Evolutionary conservation across 352 stramenopile genomes (phyloP).

Genomic region (Globisporangium recalcitrans): DNA sequence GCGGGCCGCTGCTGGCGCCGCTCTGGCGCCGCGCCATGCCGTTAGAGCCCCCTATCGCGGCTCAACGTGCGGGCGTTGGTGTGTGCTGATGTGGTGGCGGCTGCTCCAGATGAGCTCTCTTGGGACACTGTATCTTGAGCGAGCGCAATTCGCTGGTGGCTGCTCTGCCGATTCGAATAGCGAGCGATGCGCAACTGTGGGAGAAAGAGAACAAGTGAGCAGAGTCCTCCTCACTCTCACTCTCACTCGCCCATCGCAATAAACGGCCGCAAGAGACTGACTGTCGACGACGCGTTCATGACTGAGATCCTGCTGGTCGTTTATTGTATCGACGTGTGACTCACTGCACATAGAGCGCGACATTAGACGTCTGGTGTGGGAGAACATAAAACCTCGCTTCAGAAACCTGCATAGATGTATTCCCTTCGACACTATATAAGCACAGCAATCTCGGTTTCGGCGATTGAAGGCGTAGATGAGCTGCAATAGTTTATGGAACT

Average conservation of each 20-base stretch:
- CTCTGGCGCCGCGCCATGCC: conserved; percentile 1
- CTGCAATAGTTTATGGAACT: not conserved
- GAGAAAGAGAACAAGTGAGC: not conserved
- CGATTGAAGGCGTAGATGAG: no score
- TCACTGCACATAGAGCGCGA: conserved; percentile 7
- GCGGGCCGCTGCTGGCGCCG: not conserved
- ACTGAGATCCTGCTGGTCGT: not conserved
- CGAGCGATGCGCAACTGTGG: not conserved
- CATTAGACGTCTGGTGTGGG: not conserved
- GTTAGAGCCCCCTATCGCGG: conserved; percentile 5
- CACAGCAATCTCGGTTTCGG: no score
- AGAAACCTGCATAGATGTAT: not conserved
- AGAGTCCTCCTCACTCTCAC: not conserved
- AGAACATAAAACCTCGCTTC: not conserved
- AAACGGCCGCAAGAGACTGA: not conserved
- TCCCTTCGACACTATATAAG: no score
- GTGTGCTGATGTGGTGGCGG: not conserved
- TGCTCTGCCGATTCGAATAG: conserved; percentile 1
- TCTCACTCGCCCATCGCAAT: conserved; percentile 1
- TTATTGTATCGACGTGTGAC: conserved; percentile 9
- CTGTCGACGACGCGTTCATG: not conserved
- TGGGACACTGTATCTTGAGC: conserved; percentile 1
- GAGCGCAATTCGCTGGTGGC: not conserved
- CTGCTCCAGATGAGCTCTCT: not conserved
- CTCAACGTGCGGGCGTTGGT: not conserved